Conservation (phyloP, 2,329 filamentous ascomycete genomes). For the Aspergillus pseudonomiae region DNA sequence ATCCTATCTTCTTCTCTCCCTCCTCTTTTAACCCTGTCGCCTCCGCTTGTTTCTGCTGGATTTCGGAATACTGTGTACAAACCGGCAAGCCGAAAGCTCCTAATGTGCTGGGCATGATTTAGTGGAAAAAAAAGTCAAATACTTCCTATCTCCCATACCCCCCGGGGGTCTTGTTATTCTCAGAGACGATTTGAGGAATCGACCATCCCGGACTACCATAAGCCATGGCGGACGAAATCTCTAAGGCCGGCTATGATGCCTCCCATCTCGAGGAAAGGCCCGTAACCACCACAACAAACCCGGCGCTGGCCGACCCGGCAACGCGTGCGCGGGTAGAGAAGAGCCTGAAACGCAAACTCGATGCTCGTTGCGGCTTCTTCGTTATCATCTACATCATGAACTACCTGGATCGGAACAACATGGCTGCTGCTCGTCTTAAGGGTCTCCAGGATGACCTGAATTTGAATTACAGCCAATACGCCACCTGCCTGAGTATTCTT, state of each 20-base stretch:
- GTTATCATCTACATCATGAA: constrained; percentile 78
- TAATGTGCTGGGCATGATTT: not conserved
- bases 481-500: constrained; percentile 50
- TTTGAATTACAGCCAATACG: constrained; percentile 45
- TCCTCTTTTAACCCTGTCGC: not conserved
- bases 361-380: constrained; percentile 70
- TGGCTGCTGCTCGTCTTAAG: constrained; percentile 48
- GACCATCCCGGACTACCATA: not conserved
- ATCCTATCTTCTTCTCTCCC: not conserved
- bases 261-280: not conserved
- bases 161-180: not conserved
- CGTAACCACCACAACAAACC: not conserved
- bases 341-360: constrained; percentile 70
- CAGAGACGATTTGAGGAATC: not conserved
- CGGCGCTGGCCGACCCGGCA: constrained; percentile 34
- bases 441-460: constrained; percentile 54
- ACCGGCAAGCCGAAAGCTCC: not conserved
- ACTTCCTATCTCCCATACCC: not conserved
- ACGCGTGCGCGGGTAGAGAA: constrained; percentile 59
- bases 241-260: not conserved
- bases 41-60: not conserved
- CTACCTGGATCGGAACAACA: constrained; percentile 67
- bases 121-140: not conserved
- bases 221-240: not conserved
- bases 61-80: not conserved